Evolutionary conservation across 2,329 filamentous ascomycete species (phyloP), one percentile per base, ranked within the genome.

Genomic region (Blastomyces parvus): DNA sequence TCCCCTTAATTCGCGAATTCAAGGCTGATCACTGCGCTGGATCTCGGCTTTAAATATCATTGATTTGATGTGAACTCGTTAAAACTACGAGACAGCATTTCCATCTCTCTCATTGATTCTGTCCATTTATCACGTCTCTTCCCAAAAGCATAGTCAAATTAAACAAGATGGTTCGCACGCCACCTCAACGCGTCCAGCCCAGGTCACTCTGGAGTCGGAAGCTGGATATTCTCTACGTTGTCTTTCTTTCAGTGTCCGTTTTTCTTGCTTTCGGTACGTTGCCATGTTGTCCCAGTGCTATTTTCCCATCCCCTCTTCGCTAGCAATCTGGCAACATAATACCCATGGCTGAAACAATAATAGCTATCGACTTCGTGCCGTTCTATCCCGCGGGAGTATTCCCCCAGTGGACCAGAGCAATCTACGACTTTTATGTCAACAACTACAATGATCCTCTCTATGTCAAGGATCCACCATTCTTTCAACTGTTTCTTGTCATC

Each of bases 361-460:
- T 52, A 52, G 48, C 48, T 6, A 52, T 52, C 48, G 48, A 52
- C 14, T 52, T 52, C 13, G 48, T 30, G 25, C 25, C 48, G 13
- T 52, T 30, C 14, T 52, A 52, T 52, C 48, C 48, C 13, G 11
- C 48, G 13, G 48, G 48, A 30, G 17, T 52, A 7, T 30, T 52
- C 6, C 48, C 48, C 9, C 48, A 17, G 25, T 52, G 48, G 48
- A 30, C 48, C 30, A 52, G 25, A 30, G 14, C 25, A 30, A 5
- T 52, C 19, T 14, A 52, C 25, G 48, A 52, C 25, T 52, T 52
- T 52, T 52, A 52, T 52, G 48, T 30, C 25, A 30, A 52, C 3
- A 52, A 52, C 48, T 52, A 52, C 25, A 52, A 52, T 17, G 48
- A 52, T 52, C 48, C 48, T 30, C 48, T 52, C 48, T 52, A 52